Evolutionary conservation across 768 basidiomycete species (phyloP), one percentile per base, ranked within the genome.

Genomic region (Clathrus columnatus): DNA sequence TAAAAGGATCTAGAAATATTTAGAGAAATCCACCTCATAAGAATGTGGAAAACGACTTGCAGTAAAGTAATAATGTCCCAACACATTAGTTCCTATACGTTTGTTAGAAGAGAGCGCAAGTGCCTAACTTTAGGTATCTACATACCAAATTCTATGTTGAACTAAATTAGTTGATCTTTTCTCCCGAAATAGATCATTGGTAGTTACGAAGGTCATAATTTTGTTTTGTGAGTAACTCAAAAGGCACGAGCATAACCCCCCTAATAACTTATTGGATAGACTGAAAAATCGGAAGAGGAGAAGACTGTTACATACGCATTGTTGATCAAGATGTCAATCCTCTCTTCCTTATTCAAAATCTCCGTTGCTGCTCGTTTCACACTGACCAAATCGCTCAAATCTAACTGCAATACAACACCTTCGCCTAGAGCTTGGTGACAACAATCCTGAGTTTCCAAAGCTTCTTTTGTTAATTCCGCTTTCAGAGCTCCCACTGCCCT

Each of bases 61-160:
- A 1, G 74, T 75, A 42, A 78, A 68, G 61, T 69, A 74, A 60
- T 70, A 75, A 56, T 76, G 77, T 0, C 75, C 75, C 8, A 54
- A 24, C 7, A 47, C 42, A 28, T 58, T 51, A 28, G 48, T 54
- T 20, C 49, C 42, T 57, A 30, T 29, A 36, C n/a, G n/a, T n/a
- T n/a, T n/a, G n/a, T n/a, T n/a, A n/a, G n/a, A n/a, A n/a, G n/a
- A n/a, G n/a, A n/a, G n/a, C n/a, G n/a, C n/a, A n/a, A n/a, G n/a
- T n/a, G n/a, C n/a, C n/a, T n/a, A n/a, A n/a, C n/a, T n/a, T n/a
- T n/a, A n/a, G n/a, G n/a, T n/a, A n/a, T n/a, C 18, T 27, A 20
- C 41, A 20, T 42, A 57, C 44, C 36, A 23, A 42, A 46, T 54
- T 52, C 45, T 50, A 23, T 5, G 36, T 43, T 29, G 8, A 26